A percentile compares a stretch with the other conserved stretches of the same genome.
phyloP scores from a whole-genome alignment of 179 eudicot genomes.

The Drosera spatulata region DNA sequence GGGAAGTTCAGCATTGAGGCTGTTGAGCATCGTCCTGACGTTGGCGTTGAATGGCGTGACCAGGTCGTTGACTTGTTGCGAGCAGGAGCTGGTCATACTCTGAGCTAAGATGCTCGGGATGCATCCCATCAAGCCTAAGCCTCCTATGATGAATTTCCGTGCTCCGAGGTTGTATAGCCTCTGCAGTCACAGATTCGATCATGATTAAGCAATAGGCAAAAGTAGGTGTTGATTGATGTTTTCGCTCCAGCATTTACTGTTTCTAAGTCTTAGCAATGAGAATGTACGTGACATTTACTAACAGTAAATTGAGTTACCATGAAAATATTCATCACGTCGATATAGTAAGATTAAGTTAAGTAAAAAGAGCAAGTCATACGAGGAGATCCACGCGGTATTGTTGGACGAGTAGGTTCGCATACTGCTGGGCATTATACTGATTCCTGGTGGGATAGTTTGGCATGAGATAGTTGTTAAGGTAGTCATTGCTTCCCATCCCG shows the following conservation, averaged over 20 bases:
- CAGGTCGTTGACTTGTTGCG: constrained; percentile 19
- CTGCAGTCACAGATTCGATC: constrained; percentile 9
- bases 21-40: constrained; percentile 26
- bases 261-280: no score
- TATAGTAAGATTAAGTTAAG: no score
- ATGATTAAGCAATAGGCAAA: not conserved
- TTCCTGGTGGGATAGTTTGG: constrained; percentile 67
- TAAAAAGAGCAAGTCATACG: constrained; percentile 21
- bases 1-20: constrained; percentile 24
- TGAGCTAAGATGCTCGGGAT: constrained; percentile 32
- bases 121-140: constrained; percentile 33
- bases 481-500: constrained; percentile 97
- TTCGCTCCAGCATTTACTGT: not conserved
- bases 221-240: not conserved
- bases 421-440: constrained; percentile 56
- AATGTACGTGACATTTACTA: no score
- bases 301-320: no score
- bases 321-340: no score
- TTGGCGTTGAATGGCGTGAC: constrained; percentile 27
- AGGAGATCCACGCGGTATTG: constrained; percentile 61
- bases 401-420: constrained; percentile 44
- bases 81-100: constrained; percentile 19
- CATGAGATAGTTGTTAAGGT: constrained; percentile 88
- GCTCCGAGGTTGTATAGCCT: constrained; percentile 35
- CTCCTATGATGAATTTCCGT: constrained; percentile 29